Evolutionary conservation across 805 yeast genomes (phyloP).

Genomic region (Limtongia smithiae): DNA sequence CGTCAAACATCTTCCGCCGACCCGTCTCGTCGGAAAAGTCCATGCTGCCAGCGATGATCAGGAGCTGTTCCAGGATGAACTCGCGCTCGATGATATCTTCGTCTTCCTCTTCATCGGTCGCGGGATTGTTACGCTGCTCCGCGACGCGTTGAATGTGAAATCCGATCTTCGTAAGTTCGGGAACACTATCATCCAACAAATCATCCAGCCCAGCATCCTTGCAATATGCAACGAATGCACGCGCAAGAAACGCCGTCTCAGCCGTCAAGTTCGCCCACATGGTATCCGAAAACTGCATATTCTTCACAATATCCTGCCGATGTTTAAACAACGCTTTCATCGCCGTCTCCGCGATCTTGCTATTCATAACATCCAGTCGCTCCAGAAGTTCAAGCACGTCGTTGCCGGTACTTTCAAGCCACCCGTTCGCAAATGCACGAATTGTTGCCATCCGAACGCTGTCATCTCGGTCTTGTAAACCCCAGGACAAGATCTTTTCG

Average conservation of each 20-base stretch:
- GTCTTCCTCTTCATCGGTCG: slow-evolving; percentile 32
- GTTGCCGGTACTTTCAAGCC: slow-evolving; percentile 67
- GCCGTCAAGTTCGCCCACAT: slow-evolving; percentile 69
- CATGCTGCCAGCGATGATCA: slow-evolving; percentile 61
- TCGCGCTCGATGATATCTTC: slow-evolving; percentile 58
- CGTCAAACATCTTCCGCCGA: slow-evolving; percentile 66
- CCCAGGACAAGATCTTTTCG: slow-evolving; percentile 73
- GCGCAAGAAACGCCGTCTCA: slow-evolving; percentile 69
- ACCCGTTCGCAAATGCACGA: slow-evolving; percentile 61
- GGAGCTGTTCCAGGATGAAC: slow-evolving; percentile 69
- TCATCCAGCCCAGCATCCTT: slow-evolving; percentile 48
- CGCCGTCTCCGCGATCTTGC: slow-evolving; percentile 64
- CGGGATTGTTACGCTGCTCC: slow-evolving; percentile 31
- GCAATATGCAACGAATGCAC: slow-evolving; percentile 66
- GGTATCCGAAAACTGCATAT: slow-evolving; percentile 49
- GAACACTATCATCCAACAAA: slow-evolving; percentile 49
- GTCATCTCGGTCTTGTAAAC: slow-evolving; percentile 80
- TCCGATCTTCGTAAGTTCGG: slow-evolving; percentile 74
- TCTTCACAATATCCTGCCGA: slow-evolving; percentile 59
- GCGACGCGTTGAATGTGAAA: slow-evolving; percentile 55
- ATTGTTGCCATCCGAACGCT: slow-evolving; percentile 68
- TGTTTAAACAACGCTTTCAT: slow-evolving; percentile 59
- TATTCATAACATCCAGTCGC: slow-evolving; percentile 63
- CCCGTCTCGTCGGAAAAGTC: slow-evolving; percentile 92
- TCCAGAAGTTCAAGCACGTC: slow-evolving; percentile 71